These are phyloP conservation scores for Platanthera guangdongensis DNA, from an alignment of 106 monocot species.

Conservation along the genomic window DNA sequence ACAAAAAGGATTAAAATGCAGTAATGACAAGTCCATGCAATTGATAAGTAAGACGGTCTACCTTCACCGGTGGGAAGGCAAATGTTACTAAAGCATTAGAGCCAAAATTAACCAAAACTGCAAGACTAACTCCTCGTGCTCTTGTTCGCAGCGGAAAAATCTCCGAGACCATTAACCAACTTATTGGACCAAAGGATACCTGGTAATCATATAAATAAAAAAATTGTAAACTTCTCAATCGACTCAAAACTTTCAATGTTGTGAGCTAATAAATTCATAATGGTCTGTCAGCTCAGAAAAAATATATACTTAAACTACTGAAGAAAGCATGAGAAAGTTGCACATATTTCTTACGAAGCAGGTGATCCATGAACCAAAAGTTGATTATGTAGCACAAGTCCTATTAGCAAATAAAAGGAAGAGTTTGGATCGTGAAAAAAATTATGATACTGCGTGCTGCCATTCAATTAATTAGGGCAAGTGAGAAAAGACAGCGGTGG, in stretches of 20 bases:
- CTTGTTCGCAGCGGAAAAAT: conserved; percentile 89
- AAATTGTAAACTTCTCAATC: neutral
- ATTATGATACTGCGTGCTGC: too few relatives aligned
- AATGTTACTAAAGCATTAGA: conserved; percentile 96
- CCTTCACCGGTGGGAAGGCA: conserved; percentile 87
- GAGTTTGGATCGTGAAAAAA: too few relatives aligned
- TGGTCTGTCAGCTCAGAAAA: neutral
- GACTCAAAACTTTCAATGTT: neutral
- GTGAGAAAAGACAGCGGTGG: too few relatives aligned
- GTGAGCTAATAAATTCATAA: neutral
- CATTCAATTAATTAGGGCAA: too few relatives aligned
- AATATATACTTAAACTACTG: neutral
- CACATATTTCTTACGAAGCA: too few relatives aligned
- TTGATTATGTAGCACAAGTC: too few relatives aligned
- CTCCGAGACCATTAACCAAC: conserved; percentile 98
- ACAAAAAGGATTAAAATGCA: neutral
- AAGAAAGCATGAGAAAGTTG: too few relatives aligned
- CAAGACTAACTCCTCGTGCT: conserved; percentile 92
- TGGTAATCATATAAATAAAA: conserved; percentile 22
- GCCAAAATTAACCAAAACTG: conserved; percentile 84
- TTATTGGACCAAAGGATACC: conserved; percentile 98
- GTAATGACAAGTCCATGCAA: neutral
- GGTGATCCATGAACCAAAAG: too few relatives aligned
- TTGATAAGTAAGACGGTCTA: conserved; percentile 9
- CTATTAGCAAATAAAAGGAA: too few relatives aligned